These are phyloP conservation scores for Phaeolepiota aurea DNA, from an alignment of 768 basidiomycete genomes.

Conservation along the genomic window DNA sequence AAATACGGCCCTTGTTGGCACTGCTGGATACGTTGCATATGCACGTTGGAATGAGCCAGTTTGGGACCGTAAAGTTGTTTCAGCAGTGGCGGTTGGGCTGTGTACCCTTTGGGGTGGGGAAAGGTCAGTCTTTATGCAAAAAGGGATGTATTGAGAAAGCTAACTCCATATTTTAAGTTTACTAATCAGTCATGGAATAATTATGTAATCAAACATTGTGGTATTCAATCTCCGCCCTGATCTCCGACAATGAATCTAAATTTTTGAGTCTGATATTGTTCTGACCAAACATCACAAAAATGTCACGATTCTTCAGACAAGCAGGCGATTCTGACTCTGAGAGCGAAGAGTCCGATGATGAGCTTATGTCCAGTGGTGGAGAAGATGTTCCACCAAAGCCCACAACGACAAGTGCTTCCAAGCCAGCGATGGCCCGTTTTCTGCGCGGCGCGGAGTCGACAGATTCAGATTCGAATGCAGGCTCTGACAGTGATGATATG, in stretches of 20 bases:
- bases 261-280: too few species aligned
- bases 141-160: too few species aligned
- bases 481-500: slow-evolving; percentile 48
- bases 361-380: slow-evolving; percentile 69
- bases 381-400: slow-evolving; percentile 51
- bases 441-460: slow-evolving; percentile 57
- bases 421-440: slow-evolving; percentile 71
- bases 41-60: slow-evolving; percentile 51
- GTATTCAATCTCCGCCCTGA: too few species aligned
- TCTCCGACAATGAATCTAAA: too few species aligned
- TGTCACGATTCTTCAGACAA: slow-evolving; percentile 89
- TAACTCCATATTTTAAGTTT: too few species aligned
- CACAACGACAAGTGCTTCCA: slow-evolving; percentile 32
- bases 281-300: too few species aligned
- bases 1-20: slow-evolving; percentile 55
- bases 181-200: too few species aligned
- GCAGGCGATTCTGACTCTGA: slow-evolving; percentile 78
- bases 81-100: slow-evolving; percentile 49
- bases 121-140: too few species aligned
- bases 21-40: slow-evolving; percentile 58
- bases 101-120: slow-evolving; percentile 57
- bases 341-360: slow-evolving; percentile 66
- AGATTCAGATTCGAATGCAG: slow-evolving; percentile 49
- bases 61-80: slow-evolving; percentile 61
- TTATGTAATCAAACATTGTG: too few species aligned